Base-by-base conservation (phyloP, 345 rosid species). In the Geranium brycei region DNA sequence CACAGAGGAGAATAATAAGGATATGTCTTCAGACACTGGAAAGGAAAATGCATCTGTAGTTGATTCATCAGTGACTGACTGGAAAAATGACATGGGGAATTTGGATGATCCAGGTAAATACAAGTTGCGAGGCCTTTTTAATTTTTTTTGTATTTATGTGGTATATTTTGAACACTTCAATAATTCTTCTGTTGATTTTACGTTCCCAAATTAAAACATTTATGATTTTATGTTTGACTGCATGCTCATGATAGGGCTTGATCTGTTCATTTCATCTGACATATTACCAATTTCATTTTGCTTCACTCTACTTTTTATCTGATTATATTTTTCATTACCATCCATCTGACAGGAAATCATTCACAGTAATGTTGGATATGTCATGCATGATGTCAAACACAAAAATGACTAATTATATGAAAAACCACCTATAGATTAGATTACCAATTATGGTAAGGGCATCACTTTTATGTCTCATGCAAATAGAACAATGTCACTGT, bases 41-140 rank as follows among this genome's bases (percentile, higher is more conserved):
- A 87, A 81, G 68, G 96, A 88, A 76, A 85, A 81, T 82, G 91
- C 88, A 62, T 88, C 96, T 19, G 98, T 87, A 65, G 95, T 85
- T 38, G 98, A 87, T 77, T 91, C 96, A 8, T 91, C 98, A 8
- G 70, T 78, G 78, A 87, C 96, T 63, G 90, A 87, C 64, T 79
- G 85, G 88, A 88, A 77, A 64, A 87, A 79, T 75, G 96, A 91
- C 31, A 58, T 80, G 68, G 84, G 77, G 53, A 74, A 78, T 81
- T 77, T 75, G 30, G 92, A 91, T 67, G 91, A 87, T 81, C 85
- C 81, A 71, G 95, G 95, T 91, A 78, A 70, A 18, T 19, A 65
- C 15, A 17, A 62, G 38, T 18, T 66, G 57, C 60, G 14, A 16
- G 61, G 57, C 51, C 7, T 62, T 19, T 23, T 62, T 14, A 19